Evolutionary conservation across 805 yeast species (phyloP).

Genomic region (Suhomyces emberorum): DNA sequence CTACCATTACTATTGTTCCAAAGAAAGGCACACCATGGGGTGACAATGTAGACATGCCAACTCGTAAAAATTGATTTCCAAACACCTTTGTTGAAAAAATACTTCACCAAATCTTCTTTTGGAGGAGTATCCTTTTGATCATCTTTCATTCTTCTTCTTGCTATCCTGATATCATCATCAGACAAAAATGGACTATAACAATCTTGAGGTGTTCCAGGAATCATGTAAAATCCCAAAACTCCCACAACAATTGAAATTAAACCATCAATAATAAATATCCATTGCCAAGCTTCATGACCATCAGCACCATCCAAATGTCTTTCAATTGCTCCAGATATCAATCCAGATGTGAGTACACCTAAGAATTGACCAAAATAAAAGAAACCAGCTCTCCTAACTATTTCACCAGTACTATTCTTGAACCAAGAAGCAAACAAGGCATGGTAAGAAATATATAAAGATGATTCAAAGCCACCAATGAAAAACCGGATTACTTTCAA

Average conservation of each 20-base stretch:
- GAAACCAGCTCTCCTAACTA: slow-evolving; percentile 29
- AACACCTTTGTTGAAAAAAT: slow-evolving; percentile 21
- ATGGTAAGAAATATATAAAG: slow-evolving; percentile 9
- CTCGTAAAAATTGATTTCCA: slow-evolving; percentile 27
- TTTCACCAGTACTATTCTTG: slow-evolving; percentile 42
- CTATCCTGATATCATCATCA: slow-evolving; percentile 54
- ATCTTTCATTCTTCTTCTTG: slow-evolving; percentile 33
- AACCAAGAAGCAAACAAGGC: slow-evolving; percentile 50
- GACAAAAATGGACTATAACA: slow-evolving; percentile 52
- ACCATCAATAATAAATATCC: slow-evolving; percentile 26
- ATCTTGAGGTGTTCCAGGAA: slow-evolving; percentile 24
- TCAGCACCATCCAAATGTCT: slow-evolving; percentile 2
- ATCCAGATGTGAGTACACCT: slow-evolving; percentile 27
- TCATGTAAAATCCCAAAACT: slow-evolving; percentile 15
- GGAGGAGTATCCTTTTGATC: slow-evolving; percentile 18
- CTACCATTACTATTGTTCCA: slow-evolving; percentile 38
- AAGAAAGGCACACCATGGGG: slow-evolving; percentile 15
- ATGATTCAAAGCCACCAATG: slow-evolving; percentile 17
- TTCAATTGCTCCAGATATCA: slow-evolving; percentile 20
- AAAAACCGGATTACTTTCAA: slow-evolving; percentile 20
- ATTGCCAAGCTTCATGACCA: slow-evolving; percentile 17
- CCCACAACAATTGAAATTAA: slow-evolving; percentile 19
- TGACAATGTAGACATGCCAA: slow-evolving; percentile 32
- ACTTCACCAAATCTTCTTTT: slow-evolving; percentile 11
- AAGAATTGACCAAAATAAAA: slow-evolving; percentile 30